Conservation (phyloP, 306 rosid species). For the Vigna radiata region DNA sequence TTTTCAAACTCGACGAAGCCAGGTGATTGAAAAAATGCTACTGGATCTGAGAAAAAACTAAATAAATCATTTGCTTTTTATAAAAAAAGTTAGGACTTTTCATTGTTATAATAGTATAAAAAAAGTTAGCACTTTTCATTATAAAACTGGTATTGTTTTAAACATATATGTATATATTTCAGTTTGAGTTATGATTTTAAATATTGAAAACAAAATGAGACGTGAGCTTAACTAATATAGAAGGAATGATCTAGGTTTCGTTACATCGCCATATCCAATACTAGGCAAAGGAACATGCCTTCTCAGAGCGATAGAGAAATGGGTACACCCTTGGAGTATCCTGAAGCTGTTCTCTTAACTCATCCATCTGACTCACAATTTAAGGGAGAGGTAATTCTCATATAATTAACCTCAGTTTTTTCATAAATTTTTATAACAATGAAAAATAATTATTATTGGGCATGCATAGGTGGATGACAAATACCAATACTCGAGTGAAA, state of each 20-base stretch:
- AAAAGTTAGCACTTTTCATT: no score
- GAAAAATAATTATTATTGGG: neutral
- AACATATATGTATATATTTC: no score
- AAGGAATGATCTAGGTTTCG: conserved; percentile 53
- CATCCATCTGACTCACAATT: conserved; percentile 47
- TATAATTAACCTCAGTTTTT: neutral
- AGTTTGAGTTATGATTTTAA: neutral
- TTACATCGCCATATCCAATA: conserved; percentile 72
- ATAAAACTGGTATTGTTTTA: no score
- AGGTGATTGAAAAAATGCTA: conserved; percentile 45
- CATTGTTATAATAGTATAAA: no score
- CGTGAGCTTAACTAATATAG: neutral
- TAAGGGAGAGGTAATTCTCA: conserved; percentile 63
- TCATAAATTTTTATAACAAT: no score
- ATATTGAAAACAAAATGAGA: neutral
- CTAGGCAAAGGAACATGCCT: conserved; percentile 75
- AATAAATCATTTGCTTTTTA: neutral
- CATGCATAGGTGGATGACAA: conserved; percentile 83
- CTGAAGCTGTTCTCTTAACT: conserved; percentile 76
- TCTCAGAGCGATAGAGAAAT: conserved; percentile 42
- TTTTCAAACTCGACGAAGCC: conserved; percentile 56
- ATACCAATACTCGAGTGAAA: conserved; percentile 71
- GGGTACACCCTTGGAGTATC: conserved; percentile 56
- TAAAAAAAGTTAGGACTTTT: neutral
- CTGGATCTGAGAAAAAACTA: neutral